Conservation (phyloP, 2,329 filamentous ascomycete genomes). For the Calonectria fujianensis region DNA sequence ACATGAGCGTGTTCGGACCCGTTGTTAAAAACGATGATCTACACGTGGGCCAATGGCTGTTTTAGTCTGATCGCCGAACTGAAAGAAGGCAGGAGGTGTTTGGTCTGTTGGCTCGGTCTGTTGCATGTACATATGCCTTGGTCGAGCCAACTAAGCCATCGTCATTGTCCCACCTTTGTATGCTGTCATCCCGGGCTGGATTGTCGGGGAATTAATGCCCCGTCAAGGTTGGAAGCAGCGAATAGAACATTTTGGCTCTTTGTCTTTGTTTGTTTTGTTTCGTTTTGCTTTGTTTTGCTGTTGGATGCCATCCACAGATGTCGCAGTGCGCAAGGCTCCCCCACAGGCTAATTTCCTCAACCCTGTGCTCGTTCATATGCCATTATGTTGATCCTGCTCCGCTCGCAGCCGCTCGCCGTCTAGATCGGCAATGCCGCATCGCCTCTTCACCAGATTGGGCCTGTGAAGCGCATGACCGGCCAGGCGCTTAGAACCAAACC, state of each 20-base stretch:
- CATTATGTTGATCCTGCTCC: background rate
- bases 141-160: background rate
- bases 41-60: background rate
- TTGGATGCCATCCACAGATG: background rate
- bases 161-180: slow-evolving; percentile 11
- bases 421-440: background rate
- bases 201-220: slow-evolving; percentile 21
- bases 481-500: background rate
- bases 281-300: background rate
- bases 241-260: background rate
- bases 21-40: background rate
- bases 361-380: background rate
- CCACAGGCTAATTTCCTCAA: background rate
- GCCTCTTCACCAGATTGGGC: background rate
- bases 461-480: background rate
- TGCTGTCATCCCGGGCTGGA: background rate
- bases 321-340: background rate
- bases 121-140: background rate
- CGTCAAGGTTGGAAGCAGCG: background rate
- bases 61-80: slow-evolving; percentile 9
- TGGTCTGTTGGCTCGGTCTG: background rate
- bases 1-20: background rate
- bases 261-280: background rate
- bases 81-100: background rate
- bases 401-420: background rate